Base-by-base conservation (phyloP, 2,329 filamentous ascomycete genomes). In the Sphaerulina vaccinii region DNA sequence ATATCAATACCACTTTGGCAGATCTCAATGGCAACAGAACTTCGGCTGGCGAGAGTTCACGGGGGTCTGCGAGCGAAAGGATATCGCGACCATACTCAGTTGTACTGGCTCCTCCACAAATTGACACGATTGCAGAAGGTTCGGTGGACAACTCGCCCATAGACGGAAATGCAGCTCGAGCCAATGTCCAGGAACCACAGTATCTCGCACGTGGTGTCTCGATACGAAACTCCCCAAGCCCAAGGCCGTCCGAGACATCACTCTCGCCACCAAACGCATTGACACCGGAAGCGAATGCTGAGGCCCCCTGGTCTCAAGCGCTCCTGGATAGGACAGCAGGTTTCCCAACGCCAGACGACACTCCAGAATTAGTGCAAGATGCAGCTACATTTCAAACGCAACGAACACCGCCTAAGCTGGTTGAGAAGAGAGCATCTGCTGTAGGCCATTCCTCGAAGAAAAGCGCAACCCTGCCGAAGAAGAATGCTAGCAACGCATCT, bases 401-500 rank as follows among this genome's bases (percentile, higher is more conserved):
- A 11, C 44, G 42, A 9, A 47, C 42, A n/a, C 49, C 55, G 18
- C 44, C 59, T 9, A 60, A 56, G 43, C 19, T 68, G 6, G 65
- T 67, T 15, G 64, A 68, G 52, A 65, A 65, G 52, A 58, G 60
- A 6, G 55, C 56, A 4, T 62, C 58, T 32, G 65, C 65, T 19
- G 65, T 63, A 4, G 65, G 66, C 11, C 64, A 67, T n/a, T n/a
- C n/a, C 38, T 51, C 62, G n/a, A 58, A 57, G 23, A 54, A 56
- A 21, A 47, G 41, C 39, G 41, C 55, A 10, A 38, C 10, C 52
- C 15, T 72, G 9, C 74, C 73, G 3, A 68, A 72, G 39, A 74
- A 77, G 57, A 66, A 75, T 39, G 71, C 69, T 3, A 90, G 87
- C 66, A 88, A 85, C 9, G 88, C 87, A 0, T 90, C 86, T 0